Evolutionary conservation across 2,329 filamentous ascomycete genomes (phyloP), one percentile per base, ranked within the genome.

Genomic region (Didymella segeticola): DNA sequence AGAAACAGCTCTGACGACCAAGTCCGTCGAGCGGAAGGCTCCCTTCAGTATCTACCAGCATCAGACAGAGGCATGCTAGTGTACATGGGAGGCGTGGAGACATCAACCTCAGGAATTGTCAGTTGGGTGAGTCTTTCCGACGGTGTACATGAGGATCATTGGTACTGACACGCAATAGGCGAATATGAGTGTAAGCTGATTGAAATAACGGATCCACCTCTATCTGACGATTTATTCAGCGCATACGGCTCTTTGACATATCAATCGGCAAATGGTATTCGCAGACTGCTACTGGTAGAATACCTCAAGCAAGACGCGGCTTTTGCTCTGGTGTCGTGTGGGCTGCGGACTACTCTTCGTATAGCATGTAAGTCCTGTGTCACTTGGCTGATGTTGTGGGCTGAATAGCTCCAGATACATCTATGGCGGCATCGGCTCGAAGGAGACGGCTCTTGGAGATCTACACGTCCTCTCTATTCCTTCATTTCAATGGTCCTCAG

Each of bases 311-410:
- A 52, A 75, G 85, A 12, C 75, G 83, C 12, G 78, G 80, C 14
- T 87, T 86, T 51, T 87, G 85, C 64, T 82, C 82, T 2, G 85
- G 83, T 29, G 80, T 79, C 9, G 80, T 81, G 1, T 86, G 83
- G 78, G 78, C 83, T 0, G 53, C 74, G 3, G 85, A 87, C 60
- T 74, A 78, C 46, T 85, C 83, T 4, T 85, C 82, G 4, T 86
- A 86, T 60, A 87, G 87, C 61, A 83, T 87, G 82, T 86, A 61
- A 70, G 82, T 69, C 10, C 10, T 26, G 25, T 26, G 25, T 26
- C 5, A 10, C 25, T 10, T 26, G 5, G 25, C 5, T 26, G 25
- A 5, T 5, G 22, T 33, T 11, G 6, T 11, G 17, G 12, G 17
- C 34, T 33, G 20, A 31, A 58, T 26, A 36, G 63, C 33, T 29